phyloP scores from a whole-genome alignment of 2,329 filamentous ascomycete species.

The Talaromyces islandicus region DNA sequence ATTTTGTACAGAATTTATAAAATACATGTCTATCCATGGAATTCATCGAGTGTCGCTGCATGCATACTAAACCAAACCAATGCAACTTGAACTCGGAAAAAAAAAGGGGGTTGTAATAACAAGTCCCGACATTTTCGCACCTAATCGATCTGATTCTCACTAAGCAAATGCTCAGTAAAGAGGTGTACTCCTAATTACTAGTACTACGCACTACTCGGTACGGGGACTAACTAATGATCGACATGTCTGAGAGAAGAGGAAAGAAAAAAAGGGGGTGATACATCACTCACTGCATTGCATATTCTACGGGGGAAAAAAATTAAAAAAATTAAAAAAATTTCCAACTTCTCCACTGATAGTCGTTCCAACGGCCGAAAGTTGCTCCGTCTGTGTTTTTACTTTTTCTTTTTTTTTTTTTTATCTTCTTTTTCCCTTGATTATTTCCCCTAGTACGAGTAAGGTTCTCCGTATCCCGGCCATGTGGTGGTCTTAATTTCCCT shows the following conservation, averaged over 20 bases:
- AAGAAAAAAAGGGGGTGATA: background rate
- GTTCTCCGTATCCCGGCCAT: no score
- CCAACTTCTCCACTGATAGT: background rate
- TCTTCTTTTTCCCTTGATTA: background rate
- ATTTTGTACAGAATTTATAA: no score
- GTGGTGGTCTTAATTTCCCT: background rate
- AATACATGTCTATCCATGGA: background rate
- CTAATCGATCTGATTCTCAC: background rate
- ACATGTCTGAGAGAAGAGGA: background rate
- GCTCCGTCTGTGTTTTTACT: background rate
- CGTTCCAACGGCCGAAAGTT: background rate
- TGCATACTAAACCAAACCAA: background rate
- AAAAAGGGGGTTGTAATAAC: background rate
- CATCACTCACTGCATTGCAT: background rate
- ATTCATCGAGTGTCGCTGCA: background rate
- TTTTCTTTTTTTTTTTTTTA: background rate
- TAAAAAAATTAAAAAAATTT: background rate
- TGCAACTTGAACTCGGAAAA: background rate
- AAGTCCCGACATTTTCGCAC: background rate
- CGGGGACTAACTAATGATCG: background rate
- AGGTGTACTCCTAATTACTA: background rate
- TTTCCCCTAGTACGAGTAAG: background rate
- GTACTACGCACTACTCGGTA: background rate
- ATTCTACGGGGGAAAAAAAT: background rate
- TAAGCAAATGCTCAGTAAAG: background rate